phyloP scores from a whole-genome alignment of 2,329 filamentous ascomycete species.

The Claviceps pusilla region DNA sequence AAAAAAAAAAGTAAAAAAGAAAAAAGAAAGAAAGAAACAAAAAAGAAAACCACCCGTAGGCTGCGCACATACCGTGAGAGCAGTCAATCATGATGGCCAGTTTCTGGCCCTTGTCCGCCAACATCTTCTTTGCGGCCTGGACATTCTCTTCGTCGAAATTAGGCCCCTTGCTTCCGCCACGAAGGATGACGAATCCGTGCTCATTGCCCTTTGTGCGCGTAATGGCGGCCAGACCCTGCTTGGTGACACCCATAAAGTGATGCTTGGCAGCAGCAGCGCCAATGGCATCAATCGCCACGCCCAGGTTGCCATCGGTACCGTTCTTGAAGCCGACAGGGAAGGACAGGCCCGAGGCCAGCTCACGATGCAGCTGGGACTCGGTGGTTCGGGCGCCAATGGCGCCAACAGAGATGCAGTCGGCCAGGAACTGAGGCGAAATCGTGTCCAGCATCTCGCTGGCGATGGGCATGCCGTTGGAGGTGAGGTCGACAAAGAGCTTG shows the following conservation, averaged over 20 bases:
- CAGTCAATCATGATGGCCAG: constrained; percentile 96
- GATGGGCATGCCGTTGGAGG: constrained; percentile 76
- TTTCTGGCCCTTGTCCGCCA: constrained; percentile 70
- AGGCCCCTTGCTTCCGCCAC: constrained; percentile 79
- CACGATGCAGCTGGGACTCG: constrained; percentile 89
- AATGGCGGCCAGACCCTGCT: constrained; percentile 90
- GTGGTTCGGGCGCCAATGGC: constrained; percentile 94
- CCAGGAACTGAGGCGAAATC: constrained; percentile 93
- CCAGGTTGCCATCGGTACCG: constrained; percentile 83
- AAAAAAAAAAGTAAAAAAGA: too few species aligned
- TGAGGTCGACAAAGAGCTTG: constrained; percentile 86
- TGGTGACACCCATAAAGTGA: constrained; percentile 97
- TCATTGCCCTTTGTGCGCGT: constrained; percentile 87
- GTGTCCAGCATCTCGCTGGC: constrained; percentile 98
- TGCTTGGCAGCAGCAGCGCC: constrained; percentile 73
- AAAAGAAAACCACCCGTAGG: too few species aligned
- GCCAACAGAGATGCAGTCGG: constrained; percentile 87
- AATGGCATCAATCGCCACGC: constrained; percentile 90
- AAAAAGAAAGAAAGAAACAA: too few species aligned
- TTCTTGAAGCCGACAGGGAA: constrained; percentile 99
- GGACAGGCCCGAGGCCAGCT: constrained; percentile 84
- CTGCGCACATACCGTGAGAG: constrained; percentile 58
- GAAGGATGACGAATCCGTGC: constrained; percentile 91
- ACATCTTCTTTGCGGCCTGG: constrained; percentile 58
- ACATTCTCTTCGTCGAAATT: constrained; percentile 87